These are phyloP conservation scores for Ananas comosus DNA, from an alignment of 176 grass and related monocot species.

Conservation along the genomic window DNA sequence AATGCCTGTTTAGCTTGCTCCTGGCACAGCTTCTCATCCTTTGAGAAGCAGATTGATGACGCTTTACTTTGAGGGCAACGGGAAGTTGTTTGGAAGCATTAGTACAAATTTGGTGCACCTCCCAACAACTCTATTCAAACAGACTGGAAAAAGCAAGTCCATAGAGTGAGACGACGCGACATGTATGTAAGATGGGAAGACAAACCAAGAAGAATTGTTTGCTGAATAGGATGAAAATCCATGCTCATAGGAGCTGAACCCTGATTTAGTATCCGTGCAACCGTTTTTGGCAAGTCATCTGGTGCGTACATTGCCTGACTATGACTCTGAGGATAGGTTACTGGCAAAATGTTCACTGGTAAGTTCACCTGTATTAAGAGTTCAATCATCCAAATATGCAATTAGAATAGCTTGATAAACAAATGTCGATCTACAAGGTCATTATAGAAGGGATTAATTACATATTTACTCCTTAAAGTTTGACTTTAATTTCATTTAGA, in stretches of 20 bases:
- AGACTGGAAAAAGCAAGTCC: neutral
- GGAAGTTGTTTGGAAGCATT: too few species aligned
- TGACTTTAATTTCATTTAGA: conserved; percentile 11
- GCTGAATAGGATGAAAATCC: conserved; percentile 29
- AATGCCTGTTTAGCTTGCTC: neutral
- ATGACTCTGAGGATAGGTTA: conserved; percentile 25
- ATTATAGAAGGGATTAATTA: neutral
- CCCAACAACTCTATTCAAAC: too few species aligned
- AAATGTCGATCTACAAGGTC: neutral
- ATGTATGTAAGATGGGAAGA: neutral
- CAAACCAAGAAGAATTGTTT: conserved; percentile 25
- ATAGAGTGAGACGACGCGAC: neutral
- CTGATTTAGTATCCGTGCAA: conserved; percentile 12
- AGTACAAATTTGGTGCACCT: too few species aligned
- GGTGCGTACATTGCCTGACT: conserved; percentile 8
- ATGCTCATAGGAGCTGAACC: conserved; percentile 23
- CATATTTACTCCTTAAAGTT: neutral
- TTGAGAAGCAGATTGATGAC: too few species aligned
- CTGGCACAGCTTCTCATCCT: too few species aligned
- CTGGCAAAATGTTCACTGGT: conserved; percentile 8
- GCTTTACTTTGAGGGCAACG: too few species aligned
- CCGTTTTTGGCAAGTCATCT: conserved; percentile 25
- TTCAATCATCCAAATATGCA: neutral
- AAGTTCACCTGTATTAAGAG: conserved; percentile 13
- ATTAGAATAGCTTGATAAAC: conserved; percentile 1